Evolutionary conservation across 768 basidiomycete species (phyloP), one percentile per base, ranked within the genome.

Genomic region (Dictyophora rubrovolvata): DNA sequence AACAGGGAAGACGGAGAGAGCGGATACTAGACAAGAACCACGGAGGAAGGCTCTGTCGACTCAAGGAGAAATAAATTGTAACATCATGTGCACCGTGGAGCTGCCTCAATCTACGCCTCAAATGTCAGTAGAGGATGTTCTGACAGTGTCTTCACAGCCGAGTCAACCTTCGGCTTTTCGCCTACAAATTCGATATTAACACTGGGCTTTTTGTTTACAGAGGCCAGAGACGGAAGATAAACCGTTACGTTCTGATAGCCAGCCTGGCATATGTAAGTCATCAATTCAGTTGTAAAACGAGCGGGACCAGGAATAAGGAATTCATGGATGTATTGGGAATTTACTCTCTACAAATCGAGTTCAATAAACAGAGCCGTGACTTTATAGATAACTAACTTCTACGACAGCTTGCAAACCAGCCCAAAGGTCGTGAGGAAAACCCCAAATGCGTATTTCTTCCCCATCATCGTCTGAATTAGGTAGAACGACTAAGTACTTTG

Each of bases 371-470:
- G 23, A 34, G 34, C 48, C 21, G 42, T 21, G 10, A 50, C n/a
- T n/a, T 11, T n/a, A 21, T 51, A 52, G 6, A 33, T 35, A 22
- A 53, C 48, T 20, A 34, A 49, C 48, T 64, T 63, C 60, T 56
- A 64, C 52, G 35, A 91, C 89, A 55, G 84, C 83, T 61, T 73
- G 68, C 21, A 93, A 78, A 69, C 89, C 92, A 55, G 68, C 63
- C 7, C 85, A 74, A 42, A 97, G 79, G 65, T 90, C 84, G 12
- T 74, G 69, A 49, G 76, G 73, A 59, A 79, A 83, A 51, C 94
- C 96, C 79, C 93, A 94, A 50, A 99, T 83, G 34, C 75, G 77
- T 61, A 96, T 81, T 64, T 92, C 87, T 63, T 97, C 93, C 56
- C 82, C 83, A 47, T 84, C 72, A 54, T 89, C 86, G 56, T 92